Base-by-base conservation (phyloP, 208 protist species). In the Willaertia magna region DNA sequence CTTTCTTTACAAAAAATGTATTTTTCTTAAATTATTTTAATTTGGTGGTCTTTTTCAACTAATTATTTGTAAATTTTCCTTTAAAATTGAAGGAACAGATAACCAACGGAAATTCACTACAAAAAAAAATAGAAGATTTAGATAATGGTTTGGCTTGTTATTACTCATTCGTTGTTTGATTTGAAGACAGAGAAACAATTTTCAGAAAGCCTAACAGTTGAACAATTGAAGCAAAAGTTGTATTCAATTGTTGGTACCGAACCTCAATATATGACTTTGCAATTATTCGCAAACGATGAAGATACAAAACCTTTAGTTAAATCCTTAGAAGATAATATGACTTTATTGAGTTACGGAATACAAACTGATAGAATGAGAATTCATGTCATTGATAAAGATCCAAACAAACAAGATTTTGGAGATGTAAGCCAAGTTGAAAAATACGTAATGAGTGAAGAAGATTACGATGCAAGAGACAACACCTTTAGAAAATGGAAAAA, bases 341-440 rank as follows among this genome's bases (percentile, higher is more conserved):
- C 91, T 87, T 88, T 97, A 0, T 93, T 92, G 4, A 95, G 93
- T 85, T 97, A 96, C 88, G 92, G 93, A 67, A 93, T 92, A 89
- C 75, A 87, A 22, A 93, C 94, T 46, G 93, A 92, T 59, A 93
- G 89, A 84, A 93, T 91, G 76, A 47, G 76, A 86, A 94, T 97
- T 85, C 93, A 97, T 85, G 92, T 95, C 47, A 90, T 96, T 26
- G 95, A 97, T 89, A 89, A 93, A 4, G 92, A 93, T 67, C 95
- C 95, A 7, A 88, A n/a, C 83, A 91, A 85, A 22, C 78, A 94
- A 9, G 92, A 92, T 86, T 96, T 88, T 88, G 92, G 94, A 34
- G 94, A 96, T 86, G 90, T 95, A 18, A 93, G 91, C 2, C 85
- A 95, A 88, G 93, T 97, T 46, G 88, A 97, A 88, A 97, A 97